Evolutionary conservation across 2,329 filamentous ascomycete genomes (phyloP).

Genomic region (Fusarium stilboides): DNA sequence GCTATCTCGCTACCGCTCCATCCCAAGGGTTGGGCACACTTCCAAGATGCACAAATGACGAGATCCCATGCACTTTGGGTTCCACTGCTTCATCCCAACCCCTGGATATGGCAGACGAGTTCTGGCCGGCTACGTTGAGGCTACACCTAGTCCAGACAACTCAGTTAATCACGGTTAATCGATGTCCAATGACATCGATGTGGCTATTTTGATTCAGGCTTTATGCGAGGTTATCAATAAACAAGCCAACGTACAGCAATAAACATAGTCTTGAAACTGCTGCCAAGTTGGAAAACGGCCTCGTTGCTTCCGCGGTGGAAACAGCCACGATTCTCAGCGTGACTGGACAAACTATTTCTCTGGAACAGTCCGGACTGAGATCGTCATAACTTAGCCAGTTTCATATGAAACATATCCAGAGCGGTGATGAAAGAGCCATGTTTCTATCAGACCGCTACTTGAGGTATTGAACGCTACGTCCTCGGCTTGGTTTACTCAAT

Average conservation of each 20-base stretch:
- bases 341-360: background rate
- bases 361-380: slow-evolving; percentile 4
- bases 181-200: slow-evolving; percentile 18
- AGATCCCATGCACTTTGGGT: slow-evolving; percentile 44
- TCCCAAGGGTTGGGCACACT: slow-evolving; percentile 22
- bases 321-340: background rate
- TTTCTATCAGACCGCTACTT: slow-evolving; percentile 37
- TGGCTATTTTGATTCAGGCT: slow-evolving; percentile 33
- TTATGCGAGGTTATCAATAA: slow-evolving; percentile 24
- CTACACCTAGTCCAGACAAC: slow-evolving; percentile 18
- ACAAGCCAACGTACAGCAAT: slow-evolving; percentile 7
- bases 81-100: slow-evolving; percentile 43
- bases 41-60: slow-evolving; percentile 44
- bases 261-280: background rate
- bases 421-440: background rate
- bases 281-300: slow-evolving; percentile 6
- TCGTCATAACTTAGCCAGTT: slow-evolving; percentile 18
- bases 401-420: slow-evolving; percentile 18
- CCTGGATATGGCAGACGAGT: slow-evolving; percentile 30
- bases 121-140: slow-evolving; percentile 22
- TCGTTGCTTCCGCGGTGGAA: slow-evolving; percentile 18
- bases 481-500: background rate
- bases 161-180: slow-evolving; percentile 38
- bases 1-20: slow-evolving; percentile 26
- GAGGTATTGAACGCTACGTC: background rate